phyloP scores from a whole-genome alignment of 768 basidiomycete species.

The Galerina marginata region DNA sequence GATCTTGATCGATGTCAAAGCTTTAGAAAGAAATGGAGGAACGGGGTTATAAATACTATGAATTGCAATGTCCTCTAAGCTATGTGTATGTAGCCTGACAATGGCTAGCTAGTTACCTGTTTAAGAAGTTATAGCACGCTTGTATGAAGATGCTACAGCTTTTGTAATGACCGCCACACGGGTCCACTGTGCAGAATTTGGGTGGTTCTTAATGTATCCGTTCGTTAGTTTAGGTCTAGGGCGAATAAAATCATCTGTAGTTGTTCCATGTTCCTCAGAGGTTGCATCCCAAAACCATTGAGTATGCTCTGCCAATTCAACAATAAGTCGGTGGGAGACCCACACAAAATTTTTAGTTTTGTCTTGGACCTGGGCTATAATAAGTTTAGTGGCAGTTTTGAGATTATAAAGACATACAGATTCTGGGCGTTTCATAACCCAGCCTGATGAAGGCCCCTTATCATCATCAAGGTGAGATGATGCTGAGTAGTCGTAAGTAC shows the following conservation, averaged over 20 bases:
- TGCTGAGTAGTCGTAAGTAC: background rate
- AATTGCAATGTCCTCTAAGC: too few species aligned
- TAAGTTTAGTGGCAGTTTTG: background rate
- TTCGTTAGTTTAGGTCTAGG: too few species aligned
- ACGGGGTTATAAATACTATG: too few species aligned
- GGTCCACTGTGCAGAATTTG: too few species aligned
- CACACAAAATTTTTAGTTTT: background rate
- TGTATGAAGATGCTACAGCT: too few species aligned
- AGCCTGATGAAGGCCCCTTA: background rate
- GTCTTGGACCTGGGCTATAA: background rate
- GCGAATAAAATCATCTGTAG: background rate
- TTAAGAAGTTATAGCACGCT: too few species aligned
- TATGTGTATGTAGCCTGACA: too few species aligned
- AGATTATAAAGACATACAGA: background rate
- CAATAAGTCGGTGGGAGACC: background rate
- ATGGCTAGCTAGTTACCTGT: too few species aligned
- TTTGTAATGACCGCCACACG: too few species aligned
- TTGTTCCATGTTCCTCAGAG: background rate
- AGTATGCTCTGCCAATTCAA: background rate
- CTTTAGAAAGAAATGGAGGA: too few species aligned
- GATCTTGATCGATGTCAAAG: too few species aligned
- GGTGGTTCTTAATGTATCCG: too few species aligned
- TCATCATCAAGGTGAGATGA: background rate
- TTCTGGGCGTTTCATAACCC: background rate
- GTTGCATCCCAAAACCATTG: constrained; percentile 2